Percentiles rank a stretch among this genome's conserved stretches.
phyloP scores from a whole-genome alignment of 1,139 yeast genomes.

The Debaryomycetaceae sp. region DNA sequence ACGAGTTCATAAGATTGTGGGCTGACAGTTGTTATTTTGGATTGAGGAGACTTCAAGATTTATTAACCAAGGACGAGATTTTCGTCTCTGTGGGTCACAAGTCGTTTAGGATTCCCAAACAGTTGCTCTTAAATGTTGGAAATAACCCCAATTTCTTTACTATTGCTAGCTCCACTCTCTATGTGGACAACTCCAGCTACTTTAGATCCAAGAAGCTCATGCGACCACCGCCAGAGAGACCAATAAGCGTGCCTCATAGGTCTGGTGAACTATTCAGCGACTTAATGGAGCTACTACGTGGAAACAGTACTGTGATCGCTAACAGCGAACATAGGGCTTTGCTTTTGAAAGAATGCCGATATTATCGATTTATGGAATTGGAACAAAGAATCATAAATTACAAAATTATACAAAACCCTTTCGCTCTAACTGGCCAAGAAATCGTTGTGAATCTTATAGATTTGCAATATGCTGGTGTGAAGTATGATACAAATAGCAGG shows the following conservation, averaged over 20 bases:
- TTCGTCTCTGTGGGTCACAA: constrained; percentile 61
- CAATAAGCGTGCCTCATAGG: constrained; percentile 51
- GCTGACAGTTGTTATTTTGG: constrained; percentile 76
- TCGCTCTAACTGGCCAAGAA: constrained; percentile 43
- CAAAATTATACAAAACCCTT: constrained; percentile 50
- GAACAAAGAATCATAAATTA: constrained; percentile 68
- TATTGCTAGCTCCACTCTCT: constrained; percentile 50
- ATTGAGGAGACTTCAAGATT: constrained; percentile 51
- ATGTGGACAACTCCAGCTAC: constrained; percentile 42
- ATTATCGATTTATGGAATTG: constrained; percentile 69
- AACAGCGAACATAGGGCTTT: constrained; percentile 53
- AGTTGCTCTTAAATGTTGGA: constrained; percentile 53
- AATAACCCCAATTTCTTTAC: constrained; percentile 77
- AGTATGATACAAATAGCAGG: constrained; percentile 18
- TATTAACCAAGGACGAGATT: constrained; percentile 52
- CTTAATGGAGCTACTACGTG: constrained; percentile 53
- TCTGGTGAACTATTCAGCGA: constrained; percentile 60
- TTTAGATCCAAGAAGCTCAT: constrained; percentile 42
- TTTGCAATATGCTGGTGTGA: constrained; percentile 42
- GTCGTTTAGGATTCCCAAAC: constrained; percentile 57
- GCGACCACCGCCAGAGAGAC: constrained; percentile 75
- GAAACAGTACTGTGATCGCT: constrained; percentile 45
- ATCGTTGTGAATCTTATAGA: constrained; percentile 53
- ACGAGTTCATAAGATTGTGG: constrained; percentile 58
- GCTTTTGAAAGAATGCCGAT: constrained; percentile 66